A percentile compares a stretch with the other conserved stretches of the same genome.
Conservation (phyloP, 805 yeast genomes). For the Pichia kluyveri region DNA sequence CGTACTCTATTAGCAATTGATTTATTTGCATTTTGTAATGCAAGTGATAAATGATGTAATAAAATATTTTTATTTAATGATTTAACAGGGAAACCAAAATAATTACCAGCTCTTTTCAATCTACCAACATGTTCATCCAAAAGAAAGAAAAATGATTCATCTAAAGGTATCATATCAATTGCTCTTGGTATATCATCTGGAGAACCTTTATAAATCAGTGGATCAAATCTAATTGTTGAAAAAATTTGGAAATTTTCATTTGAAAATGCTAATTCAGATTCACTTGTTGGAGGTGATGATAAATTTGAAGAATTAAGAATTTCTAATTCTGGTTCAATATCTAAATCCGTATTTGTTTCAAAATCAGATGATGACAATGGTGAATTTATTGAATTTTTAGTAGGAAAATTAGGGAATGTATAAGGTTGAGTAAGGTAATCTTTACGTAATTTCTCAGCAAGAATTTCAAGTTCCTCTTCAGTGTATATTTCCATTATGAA, state of each 20-base stretch:
- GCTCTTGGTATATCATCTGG: conserved; percentile 15
- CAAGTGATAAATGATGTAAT: conserved; percentile 30
- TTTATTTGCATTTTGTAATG: conserved; percentile 24
- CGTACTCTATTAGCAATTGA: conserved; percentile 38
- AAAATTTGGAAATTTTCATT: conserved; percentile 27
- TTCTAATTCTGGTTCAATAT: background rate
- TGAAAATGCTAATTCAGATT: too few relatives aligned
- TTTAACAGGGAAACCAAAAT: conserved; percentile 38
- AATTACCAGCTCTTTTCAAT: conserved; percentile 41
- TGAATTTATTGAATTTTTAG: too few relatives aligned
- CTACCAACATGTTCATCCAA: conserved; percentile 58
- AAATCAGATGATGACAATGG: too few relatives aligned
- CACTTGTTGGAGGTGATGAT: too few relatives aligned
- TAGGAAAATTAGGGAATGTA: background rate
- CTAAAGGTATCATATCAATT: conserved; percentile 16
- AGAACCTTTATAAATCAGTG: conserved; percentile 32
- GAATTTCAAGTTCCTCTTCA: background rate
- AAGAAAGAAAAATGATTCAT: conserved; percentile 43
- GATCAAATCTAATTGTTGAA: conserved; percentile 72
- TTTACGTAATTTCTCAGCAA: background rate
- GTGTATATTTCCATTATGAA: background rate
- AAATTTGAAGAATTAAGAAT: too few relatives aligned
- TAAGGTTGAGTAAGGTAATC: background rate
- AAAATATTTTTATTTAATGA: conserved; percentile 34
- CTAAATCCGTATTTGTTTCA: background rate